phyloP scores from a whole-genome alignment of 2,329 filamentous ascomycete genomes.

The Rhynchosporium secalis region DNA sequence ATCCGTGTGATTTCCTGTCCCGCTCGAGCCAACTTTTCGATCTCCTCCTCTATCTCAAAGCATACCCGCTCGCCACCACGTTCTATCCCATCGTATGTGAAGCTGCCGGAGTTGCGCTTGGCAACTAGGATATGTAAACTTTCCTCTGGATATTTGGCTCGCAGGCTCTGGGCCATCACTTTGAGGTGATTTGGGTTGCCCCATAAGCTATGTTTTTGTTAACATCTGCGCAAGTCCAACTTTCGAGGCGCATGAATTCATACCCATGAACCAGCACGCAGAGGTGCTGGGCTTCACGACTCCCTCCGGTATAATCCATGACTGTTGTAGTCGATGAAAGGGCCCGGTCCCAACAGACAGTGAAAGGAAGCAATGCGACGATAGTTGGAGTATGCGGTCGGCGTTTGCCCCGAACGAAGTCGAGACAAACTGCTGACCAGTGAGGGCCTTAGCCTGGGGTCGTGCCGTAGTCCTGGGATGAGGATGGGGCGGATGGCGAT shows the following conservation, averaged over 20 bases:
- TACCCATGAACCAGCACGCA: conserved; percentile 73
- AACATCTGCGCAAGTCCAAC: conserved; percentile 2
- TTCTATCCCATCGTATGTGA: conserved; percentile 71
- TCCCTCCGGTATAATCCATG: conserved; percentile 54
- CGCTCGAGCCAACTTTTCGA: conserved; percentile 54
- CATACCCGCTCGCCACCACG: conserved; percentile 67
- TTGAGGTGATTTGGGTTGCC: conserved; percentile 74
- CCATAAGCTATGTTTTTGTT: conserved; percentile 59
- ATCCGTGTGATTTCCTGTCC: conserved; percentile 78
- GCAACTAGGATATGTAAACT: conserved; percentile 69
- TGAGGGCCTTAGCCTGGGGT: conserved; percentile 7
- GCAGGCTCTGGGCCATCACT: conserved; percentile 65
- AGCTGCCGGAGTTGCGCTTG: conserved; percentile 71
- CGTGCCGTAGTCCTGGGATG: conserved; percentile 1
- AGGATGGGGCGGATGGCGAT: neutral
- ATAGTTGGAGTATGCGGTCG: conserved; percentile 40
- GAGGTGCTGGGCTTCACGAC: conserved; percentile 63
- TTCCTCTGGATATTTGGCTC: conserved; percentile 60
- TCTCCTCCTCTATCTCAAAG: conserved; percentile 64
- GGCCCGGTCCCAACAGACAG: conserved; percentile 41
- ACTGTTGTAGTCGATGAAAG: conserved; percentile 40
- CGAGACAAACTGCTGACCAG: conserved; percentile 42
- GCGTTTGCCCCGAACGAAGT: conserved; percentile 42
- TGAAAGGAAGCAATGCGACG: conserved; percentile 39
- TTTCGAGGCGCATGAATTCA: conserved; percentile 9